Evolutionary conservation across 2,329 filamentous ascomycete species (phyloP).

Genomic region (Clathrospora elynae): DNA sequence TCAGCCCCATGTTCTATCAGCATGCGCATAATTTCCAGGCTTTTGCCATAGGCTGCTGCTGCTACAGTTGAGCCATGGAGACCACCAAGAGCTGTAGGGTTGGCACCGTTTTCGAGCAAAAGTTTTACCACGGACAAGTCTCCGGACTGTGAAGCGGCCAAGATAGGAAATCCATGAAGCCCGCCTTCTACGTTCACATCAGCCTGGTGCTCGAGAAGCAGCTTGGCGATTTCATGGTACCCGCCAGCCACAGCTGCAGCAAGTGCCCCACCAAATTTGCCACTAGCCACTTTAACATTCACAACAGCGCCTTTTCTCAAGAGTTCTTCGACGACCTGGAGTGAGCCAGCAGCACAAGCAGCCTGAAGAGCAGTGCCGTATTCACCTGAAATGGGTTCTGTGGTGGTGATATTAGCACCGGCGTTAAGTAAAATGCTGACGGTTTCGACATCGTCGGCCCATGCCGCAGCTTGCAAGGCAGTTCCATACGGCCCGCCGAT

Average conservation of each 20-base stretch:
- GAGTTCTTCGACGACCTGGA: conserved; percentile 18
- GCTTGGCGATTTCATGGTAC: conserved; percentile 12
- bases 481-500: conserved; percentile 25
- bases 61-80: conserved; percentile 17
- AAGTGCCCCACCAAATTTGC: conserved; percentile 19
- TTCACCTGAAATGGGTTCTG: conserved; percentile 17
- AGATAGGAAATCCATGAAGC: conserved; percentile 20
- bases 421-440: conserved; percentile 20
- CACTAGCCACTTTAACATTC: conserved; percentile 23
- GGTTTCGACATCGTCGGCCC: conserved; percentile 19
- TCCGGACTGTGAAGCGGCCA: conserved; percentile 25
- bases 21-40: conserved; percentile 21
- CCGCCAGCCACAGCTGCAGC: conserved; percentile 18
- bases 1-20: conserved; percentile 33
- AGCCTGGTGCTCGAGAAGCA: conserved; percentile 21
- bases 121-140: conserved; percentile 13
- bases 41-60: conserved; percentile 24
- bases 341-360: conserved; percentile 20
- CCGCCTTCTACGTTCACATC: conserved; percentile 26
- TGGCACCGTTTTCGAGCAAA: conserved; percentile 23
- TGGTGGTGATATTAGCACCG: conserved; percentile 19
- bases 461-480: conserved; percentile 25
- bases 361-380: conserved; percentile 32
- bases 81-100: conserved; percentile 14
- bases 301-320: conserved; percentile 23